Evolutionary conservation across 345 rosid species (phyloP).

Genomic region (Pugionium dolabratum): DNA sequence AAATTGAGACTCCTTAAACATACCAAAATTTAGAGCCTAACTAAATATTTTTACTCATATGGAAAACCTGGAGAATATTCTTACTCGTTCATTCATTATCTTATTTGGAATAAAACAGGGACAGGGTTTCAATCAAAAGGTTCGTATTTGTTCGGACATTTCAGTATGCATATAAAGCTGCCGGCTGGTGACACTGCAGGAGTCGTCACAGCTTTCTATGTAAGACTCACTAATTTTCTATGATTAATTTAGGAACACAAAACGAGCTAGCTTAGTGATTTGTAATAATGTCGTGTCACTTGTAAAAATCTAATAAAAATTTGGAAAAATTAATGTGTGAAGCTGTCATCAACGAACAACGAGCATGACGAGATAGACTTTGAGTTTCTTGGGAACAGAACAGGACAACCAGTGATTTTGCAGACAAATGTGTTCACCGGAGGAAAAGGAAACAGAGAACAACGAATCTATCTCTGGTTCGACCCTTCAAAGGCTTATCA

Average conservation of each 20-base stretch:
- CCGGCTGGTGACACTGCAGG: constrained; percentile 82
- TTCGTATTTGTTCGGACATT: constrained; percentile 77
- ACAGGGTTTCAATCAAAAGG: constrained; percentile 89
- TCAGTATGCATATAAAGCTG: constrained; percentile 79
- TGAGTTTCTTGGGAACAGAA: constrained; percentile 86
- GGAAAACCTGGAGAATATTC: too few species aligned
- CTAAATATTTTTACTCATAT: too few species aligned
- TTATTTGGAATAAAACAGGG: constrained; percentile 41
- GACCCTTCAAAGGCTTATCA: constrained; percentile 66
- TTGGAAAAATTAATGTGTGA: constrained; percentile 23
- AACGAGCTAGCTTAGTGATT: too few species aligned
- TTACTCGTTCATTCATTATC: too few species aligned
- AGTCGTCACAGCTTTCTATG: constrained; percentile 79
- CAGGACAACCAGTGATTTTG: constrained; percentile 76
- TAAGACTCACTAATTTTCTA: constrained; percentile 28
- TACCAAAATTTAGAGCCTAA: too few species aligned
- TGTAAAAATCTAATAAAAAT: not conserved
- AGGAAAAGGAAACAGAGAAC: constrained; percentile 74
- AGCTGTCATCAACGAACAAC: constrained; percentile 81
- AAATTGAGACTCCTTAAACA: too few species aligned
- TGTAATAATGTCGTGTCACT: too few species aligned
- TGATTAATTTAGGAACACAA: too few species aligned
- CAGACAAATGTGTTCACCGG: constrained; percentile 85
- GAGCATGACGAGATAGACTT: constrained; percentile 90
- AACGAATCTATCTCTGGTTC: constrained; percentile 76